Evolutionary conservation across 176 grass and related monocot genomes (phyloP).

Genomic region (Chloris gayana): DNA sequence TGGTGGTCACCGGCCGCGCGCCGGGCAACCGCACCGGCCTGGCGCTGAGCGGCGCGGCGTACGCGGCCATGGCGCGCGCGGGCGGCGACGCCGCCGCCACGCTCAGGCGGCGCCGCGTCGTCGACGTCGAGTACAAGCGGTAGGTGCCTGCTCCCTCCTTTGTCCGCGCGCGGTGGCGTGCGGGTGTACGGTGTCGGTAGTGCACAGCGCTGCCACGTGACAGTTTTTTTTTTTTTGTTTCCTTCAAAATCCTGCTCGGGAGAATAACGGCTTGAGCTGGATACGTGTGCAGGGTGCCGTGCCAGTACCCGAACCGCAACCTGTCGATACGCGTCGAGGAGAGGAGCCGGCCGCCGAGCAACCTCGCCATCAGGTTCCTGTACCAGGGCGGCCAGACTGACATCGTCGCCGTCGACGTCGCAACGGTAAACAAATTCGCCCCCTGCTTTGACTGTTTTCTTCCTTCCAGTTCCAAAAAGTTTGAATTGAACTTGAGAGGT

Average conservation of each 20-base stretch:
- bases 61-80: constrained; percentile 57
- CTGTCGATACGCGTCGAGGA: constrained; percentile 67
- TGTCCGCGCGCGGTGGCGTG: constrained; percentile 13
- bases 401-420: constrained; percentile 77
- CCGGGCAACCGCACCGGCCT: constrained; percentile 42
- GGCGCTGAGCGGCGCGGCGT: constrained; percentile 58
- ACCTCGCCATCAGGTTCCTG: constrained; percentile 61
- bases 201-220: too few relatives aligned
- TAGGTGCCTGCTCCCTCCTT: neutral
- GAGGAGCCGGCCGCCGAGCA: constrained; percentile 40
- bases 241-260: too few relatives aligned
- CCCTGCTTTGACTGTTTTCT: too few relatives aligned
- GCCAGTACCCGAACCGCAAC: constrained; percentile 62
- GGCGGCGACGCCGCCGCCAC: constrained; percentile 11
- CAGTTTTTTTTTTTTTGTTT: neutral
- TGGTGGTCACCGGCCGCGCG: constrained; percentile 62
- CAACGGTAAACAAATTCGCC: constrained; percentile 38
- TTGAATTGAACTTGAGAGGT: neutral
- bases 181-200: neutral
- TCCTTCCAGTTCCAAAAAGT: too few relatives aligned
- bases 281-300: constrained; percentile 49
- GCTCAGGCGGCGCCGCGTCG: constrained; percentile 42
- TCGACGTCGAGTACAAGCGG: constrained; percentile 81
- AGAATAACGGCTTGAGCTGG: neutral
- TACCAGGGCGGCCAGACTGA: constrained; percentile 83